Evolutionary conservation across 2,329 filamentous ascomycete species (phyloP).

Genomic region (Periconia sp.): DNA sequence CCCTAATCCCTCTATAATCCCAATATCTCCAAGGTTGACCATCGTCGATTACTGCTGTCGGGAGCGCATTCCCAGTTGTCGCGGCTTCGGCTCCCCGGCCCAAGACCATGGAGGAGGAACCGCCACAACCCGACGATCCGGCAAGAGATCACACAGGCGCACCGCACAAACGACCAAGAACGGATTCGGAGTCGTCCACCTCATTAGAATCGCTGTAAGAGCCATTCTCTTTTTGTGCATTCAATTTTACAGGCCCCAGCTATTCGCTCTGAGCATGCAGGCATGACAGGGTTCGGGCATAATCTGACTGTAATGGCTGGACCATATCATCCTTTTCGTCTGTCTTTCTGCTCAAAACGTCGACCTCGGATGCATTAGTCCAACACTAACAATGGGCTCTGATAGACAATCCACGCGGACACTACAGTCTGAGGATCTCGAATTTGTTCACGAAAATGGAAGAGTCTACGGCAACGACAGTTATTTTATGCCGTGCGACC

Average conservation of each 20-base stretch:
- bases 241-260: no score
- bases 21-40: constrained; percentile 5
- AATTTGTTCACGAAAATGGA: constrained; percentile 65
- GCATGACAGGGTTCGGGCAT: no score
- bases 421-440: constrained; percentile 55
- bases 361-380: no score
- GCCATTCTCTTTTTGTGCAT: constrained; percentile 1
- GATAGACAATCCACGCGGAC: constrained; percentile 44
- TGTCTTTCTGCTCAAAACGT: no score
- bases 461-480: constrained; percentile 66
- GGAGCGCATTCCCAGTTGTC: constrained; percentile 14
- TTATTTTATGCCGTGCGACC: constrained; percentile 72
- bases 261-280: no score
- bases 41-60: constrained; percentile 21
- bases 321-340: no score
- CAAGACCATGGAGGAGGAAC: constrained; percentile 44
- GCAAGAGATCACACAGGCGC: constrained; percentile 42
- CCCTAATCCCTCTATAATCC: constrained; percentile 9
- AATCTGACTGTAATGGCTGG: no score
- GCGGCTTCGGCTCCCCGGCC: constrained; percentile 29
- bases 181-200: constrained; percentile 39
- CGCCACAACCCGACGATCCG: constrained; percentile 45
- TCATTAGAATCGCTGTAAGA: constrained; percentile 43
- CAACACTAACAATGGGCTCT: no score
- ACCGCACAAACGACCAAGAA: constrained; percentile 39